Percentiles rank a stretch among this genome's conserved stretches.
Evolutionary conservation across 2,329 filamentous ascomycete genomes (phyloP).

Genomic region (Penicillium occitanis): DNA sequence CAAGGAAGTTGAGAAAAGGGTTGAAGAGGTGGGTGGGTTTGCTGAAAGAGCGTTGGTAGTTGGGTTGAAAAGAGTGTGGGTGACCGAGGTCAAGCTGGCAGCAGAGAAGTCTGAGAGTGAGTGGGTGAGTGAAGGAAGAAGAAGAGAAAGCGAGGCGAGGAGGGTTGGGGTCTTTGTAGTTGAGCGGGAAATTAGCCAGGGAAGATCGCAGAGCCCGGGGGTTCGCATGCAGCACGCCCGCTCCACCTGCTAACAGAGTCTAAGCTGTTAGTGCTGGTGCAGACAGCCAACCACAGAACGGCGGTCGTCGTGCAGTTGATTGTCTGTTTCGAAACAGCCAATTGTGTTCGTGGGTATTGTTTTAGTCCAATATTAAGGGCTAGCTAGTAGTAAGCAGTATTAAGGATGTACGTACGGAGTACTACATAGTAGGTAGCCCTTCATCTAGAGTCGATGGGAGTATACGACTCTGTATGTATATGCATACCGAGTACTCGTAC

Average conservation of each 20-base stretch:
- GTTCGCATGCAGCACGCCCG: not conserved
- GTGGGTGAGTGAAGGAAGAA: constrained; percentile 21
- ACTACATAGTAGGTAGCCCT: too few relatives aligned
- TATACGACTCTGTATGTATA: too few relatives aligned
- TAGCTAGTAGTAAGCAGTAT: not conserved
- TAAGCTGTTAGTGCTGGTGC: not conserved
- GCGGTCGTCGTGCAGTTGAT: not conserved
- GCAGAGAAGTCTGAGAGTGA: constrained; percentile 32
- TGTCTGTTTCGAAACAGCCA: constrained; percentile 13
- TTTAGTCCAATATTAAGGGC: not conserved
- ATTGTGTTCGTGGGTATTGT: not conserved
- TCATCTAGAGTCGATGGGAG: too few relatives aligned
- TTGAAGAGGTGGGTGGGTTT: constrained; percentile 34
- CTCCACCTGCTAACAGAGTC: not conserved
- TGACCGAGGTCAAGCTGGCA: constrained; percentile 46
- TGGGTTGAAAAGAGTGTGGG: constrained; percentile 46
- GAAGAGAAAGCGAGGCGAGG: constrained; percentile 21
- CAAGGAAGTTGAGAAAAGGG: constrained; percentile 25
- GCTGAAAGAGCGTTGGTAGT: constrained; percentile 34
- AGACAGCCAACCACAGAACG: not conserved
- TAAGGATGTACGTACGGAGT: too few relatives aligned
- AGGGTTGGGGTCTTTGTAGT: constrained; percentile 37
- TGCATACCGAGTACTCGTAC: too few relatives aligned
- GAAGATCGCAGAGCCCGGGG: constrained; percentile 10
- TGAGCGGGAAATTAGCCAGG: constrained; percentile 36